Base-by-base conservation (phyloP, 176 grass and related monocot genomes). In the Rhipidocladum racemiflorum region DNA sequence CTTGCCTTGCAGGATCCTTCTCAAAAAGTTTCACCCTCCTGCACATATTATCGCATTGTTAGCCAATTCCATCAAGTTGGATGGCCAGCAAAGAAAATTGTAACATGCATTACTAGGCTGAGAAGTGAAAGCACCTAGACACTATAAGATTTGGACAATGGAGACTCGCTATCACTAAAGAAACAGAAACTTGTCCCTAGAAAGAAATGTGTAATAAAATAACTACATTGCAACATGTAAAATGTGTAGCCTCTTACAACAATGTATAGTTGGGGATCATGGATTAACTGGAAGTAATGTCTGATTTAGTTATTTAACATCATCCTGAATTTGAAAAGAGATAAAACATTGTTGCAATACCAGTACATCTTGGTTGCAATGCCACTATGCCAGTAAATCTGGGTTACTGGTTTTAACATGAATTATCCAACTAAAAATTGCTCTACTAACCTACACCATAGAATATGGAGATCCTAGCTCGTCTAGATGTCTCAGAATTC, bases 11-110 rank as follows among this genome's bases (percentile, higher is more conserved):
- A 59, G 90, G 88, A 30, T 97, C 83, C 71, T 90, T 87, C 43
- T 93, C 93, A 79, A 97, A 97, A 70, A 93, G 88, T 57, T 93
- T 97, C 61, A 97, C 91, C 83, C 93, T 81, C 88, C 92, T 94
- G 87, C 56, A 87, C 49, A 82, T 40, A 82, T 86, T 73, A 66
- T 72, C 35, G 5, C 23, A 71, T 5, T 70, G 45, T 88, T 78
- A 91, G 77, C 24, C 50, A 72, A 68, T 74, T 74, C 70, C 23
- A 67, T 43, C 78, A 72, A 72, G 65, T 64, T 62, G 10, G 10
- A 70, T 45, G 3, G 10, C 21, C 18, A 44, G 20, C 21, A 61
- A 84, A 80, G 2, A 57, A 40, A 72, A 40, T 29, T 36, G 6
- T n/a, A 79, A 43, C 14, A 30, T 77, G 32, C 30, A 50, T 62